phyloP scores from a whole-genome alignment of 2,329 filamentous ascomycete species.

The Phyllosticta paracitricarpa region DNA sequence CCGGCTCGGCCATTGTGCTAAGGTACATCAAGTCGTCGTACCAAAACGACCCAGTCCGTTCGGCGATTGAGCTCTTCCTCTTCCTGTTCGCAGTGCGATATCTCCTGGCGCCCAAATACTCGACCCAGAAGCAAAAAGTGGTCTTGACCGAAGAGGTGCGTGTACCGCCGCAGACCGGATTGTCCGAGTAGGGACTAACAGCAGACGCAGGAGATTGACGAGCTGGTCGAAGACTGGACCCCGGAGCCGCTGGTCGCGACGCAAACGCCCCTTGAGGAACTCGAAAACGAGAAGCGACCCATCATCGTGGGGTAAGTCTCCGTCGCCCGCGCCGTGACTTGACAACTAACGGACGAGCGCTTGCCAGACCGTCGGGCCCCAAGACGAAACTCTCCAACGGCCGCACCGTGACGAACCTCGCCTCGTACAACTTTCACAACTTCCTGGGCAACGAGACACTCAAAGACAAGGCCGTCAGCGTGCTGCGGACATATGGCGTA shows the following conservation, averaged over 20 bases:
- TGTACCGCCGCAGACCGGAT: background rate
- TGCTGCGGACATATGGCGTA: conserved; percentile 88
- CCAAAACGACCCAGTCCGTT: conserved; percentile 91
- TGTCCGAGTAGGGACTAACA: background rate
- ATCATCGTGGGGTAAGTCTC: conserved; percentile 72
- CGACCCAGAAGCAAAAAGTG: conserved; percentile 81
- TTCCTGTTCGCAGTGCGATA: conserved; percentile 95
- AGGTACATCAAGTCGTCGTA: conserved; percentile 96
- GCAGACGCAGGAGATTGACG: conserved; percentile 70
- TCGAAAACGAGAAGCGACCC: conserved; percentile 74
- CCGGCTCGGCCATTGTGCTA: conserved; percentile 85
- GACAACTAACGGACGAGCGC: conserved; percentile 1
- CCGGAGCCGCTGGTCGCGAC: conserved; percentile 81
- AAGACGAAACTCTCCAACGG: conserved; percentile 83
- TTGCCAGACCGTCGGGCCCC: conserved; percentile 67
- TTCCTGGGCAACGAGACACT: conserved; percentile 86
- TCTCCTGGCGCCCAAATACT: conserved; percentile 82
- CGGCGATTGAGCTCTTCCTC: conserved; percentile 83
- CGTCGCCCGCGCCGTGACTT: background rate
- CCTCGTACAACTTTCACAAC: conserved; percentile 96
- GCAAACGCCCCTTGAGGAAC: conserved; percentile 64
- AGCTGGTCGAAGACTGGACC: conserved; percentile 91
- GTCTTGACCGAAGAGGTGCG: conserved; percentile 65
- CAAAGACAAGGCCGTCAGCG: conserved; percentile 91
- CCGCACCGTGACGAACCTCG: conserved; percentile 84